Base-by-base conservation (phyloP, 495 filamentous ascomycete species). In the Xylaria curta region DNA sequence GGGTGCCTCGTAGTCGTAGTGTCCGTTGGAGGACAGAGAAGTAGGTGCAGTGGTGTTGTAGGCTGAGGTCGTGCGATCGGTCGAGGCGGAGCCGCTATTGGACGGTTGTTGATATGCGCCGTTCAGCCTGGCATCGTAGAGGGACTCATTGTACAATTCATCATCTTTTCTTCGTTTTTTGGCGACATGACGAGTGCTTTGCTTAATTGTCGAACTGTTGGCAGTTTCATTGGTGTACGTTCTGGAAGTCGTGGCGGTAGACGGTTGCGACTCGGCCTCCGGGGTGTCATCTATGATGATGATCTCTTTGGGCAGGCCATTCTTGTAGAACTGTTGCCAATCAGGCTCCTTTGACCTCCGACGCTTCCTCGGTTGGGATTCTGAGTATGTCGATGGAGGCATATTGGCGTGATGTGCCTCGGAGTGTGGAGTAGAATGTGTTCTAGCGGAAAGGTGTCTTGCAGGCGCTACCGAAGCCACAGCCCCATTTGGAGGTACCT, bases 281-380 rank as follows among this genome's bases (percentile, higher is more conserved):
- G 91, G 89, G n/a, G 92, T 90, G 82, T 97, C 95, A 76, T 97
- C 93, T 79, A 98, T 98, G 71, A 97, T 91, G 78, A 98, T 97
- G 79, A 98, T 88, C 81, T 97, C 95, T 78, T 95, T 92, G 17
- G 95, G 95, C 19, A 95, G 81, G 24, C 95, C 95, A 82, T 97
- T 97, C 79, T 92, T 93, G 81, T 97, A 98, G 78, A 97, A 98
- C 71, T 90, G 88, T 42, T 88, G 82, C 95, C 95, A 98, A 84
- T 98, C 90, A 70, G 93, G 91, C 72, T 87, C 86, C 73, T 89
- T 85, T n/a, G 87, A 86, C 60, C 87, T 84, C 62, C 87, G 86
- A 72, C 85, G 83, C 72, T 91, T 89, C 59, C 87, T 84, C 61
- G 80, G 72, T 53, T 82, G 77, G 58, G 73, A 54, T 56, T 76